A percentile compares a stretch with the other conserved stretches of the same genome.
phyloP scores from a whole-genome alignment of 2,329 filamentous ascomycete species.

The Paracorniculantispora psalliotae region DNA sequence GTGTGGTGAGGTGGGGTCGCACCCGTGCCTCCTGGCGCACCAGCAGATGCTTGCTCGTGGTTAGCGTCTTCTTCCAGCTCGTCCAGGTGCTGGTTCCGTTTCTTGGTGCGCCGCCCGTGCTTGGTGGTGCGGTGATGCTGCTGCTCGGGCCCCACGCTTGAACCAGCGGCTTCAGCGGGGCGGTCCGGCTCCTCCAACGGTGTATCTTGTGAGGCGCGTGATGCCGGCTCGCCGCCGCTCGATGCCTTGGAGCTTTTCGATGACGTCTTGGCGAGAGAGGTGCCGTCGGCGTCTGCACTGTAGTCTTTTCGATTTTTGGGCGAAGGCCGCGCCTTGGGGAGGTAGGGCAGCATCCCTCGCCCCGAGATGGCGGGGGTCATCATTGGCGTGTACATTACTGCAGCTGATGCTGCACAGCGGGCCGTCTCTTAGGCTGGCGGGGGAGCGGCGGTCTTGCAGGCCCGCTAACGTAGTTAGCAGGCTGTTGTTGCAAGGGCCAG shows the following conservation, averaged over 20 bases:
- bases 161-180: slow-evolving; percentile 6
- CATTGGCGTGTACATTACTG: slow-evolving; percentile 9
- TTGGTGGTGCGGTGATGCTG: neutral
- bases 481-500: neutral
- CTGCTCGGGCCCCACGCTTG: slow-evolving; percentile 5
- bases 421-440: neutral
- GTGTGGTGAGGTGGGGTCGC: neutral
- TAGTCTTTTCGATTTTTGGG: neutral
- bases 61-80: neutral
- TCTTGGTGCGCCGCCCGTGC: neutral
- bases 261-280: neutral
- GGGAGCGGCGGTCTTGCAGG: neutral
- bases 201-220: neutral
- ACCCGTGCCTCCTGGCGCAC: neutral
- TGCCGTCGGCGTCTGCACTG: neutral
- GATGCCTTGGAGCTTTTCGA: slow-evolving; percentile 6
- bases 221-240: neutral
- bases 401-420: neutral
- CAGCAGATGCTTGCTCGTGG: neutral
- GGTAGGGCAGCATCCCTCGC: slow-evolving; percentile 1
- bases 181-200: slow-evolving; percentile 3
- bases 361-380: neutral
- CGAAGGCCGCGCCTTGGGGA: neutral
- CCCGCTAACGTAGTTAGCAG: neutral
- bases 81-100: neutral